phyloP scores from a whole-genome alignment of 129 eudicot species.

The sunflower (Helianthus annuus) region DNA sequence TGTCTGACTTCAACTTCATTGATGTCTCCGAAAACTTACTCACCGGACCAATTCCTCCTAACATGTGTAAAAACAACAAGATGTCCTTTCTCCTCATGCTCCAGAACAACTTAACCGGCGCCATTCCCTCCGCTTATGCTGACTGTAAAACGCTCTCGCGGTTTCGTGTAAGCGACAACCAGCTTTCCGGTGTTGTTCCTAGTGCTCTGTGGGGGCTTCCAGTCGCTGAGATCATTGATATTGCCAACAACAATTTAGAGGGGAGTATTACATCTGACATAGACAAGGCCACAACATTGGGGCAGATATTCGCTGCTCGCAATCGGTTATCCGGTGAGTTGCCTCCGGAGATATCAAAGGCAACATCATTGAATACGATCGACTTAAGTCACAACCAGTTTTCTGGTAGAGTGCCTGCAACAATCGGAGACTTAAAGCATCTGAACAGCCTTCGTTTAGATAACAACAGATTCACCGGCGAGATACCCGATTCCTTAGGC shows the following conservation, averaged over 20 bases:
- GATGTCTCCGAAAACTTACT: slow-evolving; percentile 77
- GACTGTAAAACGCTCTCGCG: slow-evolving; percentile 44
- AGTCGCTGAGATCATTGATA: slow-evolving; percentile 37
- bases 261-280: slow-evolving; percentile 64
- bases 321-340: slow-evolving; percentile 71
- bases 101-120: slow-evolving; percentile 51
- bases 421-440: slow-evolving; percentile 55
- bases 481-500: slow-evolving; percentile 63
- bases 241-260: slow-evolving; percentile 38
- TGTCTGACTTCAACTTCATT: slow-evolving; percentile 59
- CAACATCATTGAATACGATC: slow-evolving; percentile 42
- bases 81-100: slow-evolving; percentile 49
- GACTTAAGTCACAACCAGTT: slow-evolving; percentile 68
- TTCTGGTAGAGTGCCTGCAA: slow-evolving; percentile 56
- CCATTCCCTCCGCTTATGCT: slow-evolving; percentile 46
- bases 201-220: slow-evolving; percentile 59
- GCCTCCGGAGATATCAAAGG: slow-evolving; percentile 55
- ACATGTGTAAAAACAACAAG: slow-evolving; percentile 45
- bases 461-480: slow-evolving; percentile 58
- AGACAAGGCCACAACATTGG: slow-evolving; percentile 50
- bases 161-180: slow-evolving; percentile 49
- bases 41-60: slow-evolving; percentile 70
- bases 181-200: slow-evolving; percentile 52
- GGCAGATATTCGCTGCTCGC: slow-evolving; percentile 48
- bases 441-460: slow-evolving; percentile 56